Conservation (phyloP, 495 filamentous ascomycete species). For the Penicillium atrosanguineum region DNA sequence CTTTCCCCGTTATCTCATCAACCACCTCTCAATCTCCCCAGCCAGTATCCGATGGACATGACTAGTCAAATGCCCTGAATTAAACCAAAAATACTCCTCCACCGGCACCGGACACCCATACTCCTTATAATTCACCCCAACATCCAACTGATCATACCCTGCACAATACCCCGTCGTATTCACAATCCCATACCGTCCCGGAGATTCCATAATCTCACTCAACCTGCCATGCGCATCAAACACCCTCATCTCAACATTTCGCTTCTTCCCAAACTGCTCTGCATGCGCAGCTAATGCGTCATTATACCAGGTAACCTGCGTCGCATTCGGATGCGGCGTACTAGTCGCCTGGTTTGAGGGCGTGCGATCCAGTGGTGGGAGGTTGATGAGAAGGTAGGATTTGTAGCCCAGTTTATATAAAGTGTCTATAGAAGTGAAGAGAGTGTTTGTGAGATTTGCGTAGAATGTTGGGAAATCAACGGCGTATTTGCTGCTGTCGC, state of each 20-base stretch:
- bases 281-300: slow-evolving; percentile 29
- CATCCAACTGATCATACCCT: slow-evolving; percentile 48
- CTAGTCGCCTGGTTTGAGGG: slow-evolving; percentile 33
- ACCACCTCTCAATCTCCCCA: slow-evolving; percentile 23
- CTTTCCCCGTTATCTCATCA: slow-evolving; percentile 6
- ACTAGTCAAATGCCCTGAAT: slow-evolving; percentile 50
- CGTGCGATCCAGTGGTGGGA: slow-evolving; percentile 48
- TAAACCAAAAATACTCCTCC: slow-evolving; percentile 52
- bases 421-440: slow-evolving; percentile 37
- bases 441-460: slow-evolving; percentile 30
- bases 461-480: slow-evolving; percentile 41
- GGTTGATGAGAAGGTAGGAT: slow-evolving; percentile 50
- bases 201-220: slow-evolving; percentile 42
- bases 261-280: slow-evolving; percentile 12
- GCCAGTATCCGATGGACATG: slow-evolving; percentile 43
- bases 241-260: slow-evolving; percentile 35
- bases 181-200: slow-evolving; percentile 40
- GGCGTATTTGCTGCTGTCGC: slow-evolving; percentile 36
- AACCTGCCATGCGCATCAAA: slow-evolving; percentile 47
- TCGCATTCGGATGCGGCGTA: slow-evolving; percentile 43
- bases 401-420: slow-evolving; percentile 44
- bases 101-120: slow-evolving; percentile 49
- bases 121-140: slow-evolving; percentile 36
- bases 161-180: slow-evolving; percentile 51
- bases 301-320: slow-evolving; percentile 44